These are phyloP conservation scores for Benincasa hispida DNA, from an alignment of 306 rosid species.

Conservation along the genomic window DNA sequence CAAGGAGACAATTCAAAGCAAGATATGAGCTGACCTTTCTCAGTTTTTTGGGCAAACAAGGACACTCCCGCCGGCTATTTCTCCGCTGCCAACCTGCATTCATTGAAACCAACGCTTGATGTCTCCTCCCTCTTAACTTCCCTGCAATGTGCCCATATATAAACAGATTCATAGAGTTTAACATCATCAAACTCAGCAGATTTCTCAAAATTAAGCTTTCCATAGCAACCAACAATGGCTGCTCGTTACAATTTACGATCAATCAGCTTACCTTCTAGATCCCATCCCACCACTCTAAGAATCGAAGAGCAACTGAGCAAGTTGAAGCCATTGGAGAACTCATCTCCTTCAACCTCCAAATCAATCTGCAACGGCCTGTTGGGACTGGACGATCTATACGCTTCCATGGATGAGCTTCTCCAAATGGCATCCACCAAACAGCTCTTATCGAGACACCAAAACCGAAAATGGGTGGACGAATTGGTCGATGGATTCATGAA, in stretches of 20 bases:
- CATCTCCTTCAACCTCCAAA: background rate
- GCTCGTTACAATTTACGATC: background rate
- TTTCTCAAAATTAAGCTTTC: background rate
- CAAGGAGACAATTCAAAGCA: constrained; percentile 1
- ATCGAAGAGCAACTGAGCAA: constrained; percentile 1
- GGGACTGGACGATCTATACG: background rate
- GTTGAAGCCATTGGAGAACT: background rate
- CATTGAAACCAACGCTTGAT: background rate
- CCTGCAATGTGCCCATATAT: background rate
- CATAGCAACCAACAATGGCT: background rate
- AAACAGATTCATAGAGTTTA: background rate
- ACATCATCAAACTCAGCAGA: background rate
- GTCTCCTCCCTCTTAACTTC: background rate
- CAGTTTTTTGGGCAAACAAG: background rate
- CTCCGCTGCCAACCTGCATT: background rate
- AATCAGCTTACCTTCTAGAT: constrained; percentile 7
- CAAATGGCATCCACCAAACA: background rate
- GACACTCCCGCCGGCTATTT: constrained; percentile 8
- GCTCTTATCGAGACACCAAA: background rate
- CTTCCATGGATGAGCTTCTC: constrained; percentile 8
- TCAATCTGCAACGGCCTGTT: background rate
- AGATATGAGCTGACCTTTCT: background rate
- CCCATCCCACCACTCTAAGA: constrained; percentile 4
- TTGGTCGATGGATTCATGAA: constrained; percentile 36
- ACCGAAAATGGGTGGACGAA: constrained; percentile 26